Conservation (phyloP, 2,329 filamentous ascomycete genomes). For the Aspergillus fijiensis region DNA sequence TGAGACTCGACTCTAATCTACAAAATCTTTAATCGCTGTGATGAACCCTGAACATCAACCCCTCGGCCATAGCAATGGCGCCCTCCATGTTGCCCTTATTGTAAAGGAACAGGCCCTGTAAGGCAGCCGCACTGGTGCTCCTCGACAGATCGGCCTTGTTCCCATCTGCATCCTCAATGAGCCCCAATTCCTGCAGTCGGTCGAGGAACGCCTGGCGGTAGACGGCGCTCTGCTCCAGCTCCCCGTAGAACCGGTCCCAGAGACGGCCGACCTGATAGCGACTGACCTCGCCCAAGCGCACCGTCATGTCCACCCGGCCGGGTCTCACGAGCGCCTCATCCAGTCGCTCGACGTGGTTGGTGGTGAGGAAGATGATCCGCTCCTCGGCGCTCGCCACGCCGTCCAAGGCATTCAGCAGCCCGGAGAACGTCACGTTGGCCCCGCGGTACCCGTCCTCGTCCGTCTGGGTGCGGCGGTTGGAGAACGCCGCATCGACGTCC, state of each 20-base stretch:
- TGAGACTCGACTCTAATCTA: slow-evolving; percentile 17
- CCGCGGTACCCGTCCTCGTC: slow-evolving; percentile 82
- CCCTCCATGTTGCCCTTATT: slow-evolving; percentile 90
- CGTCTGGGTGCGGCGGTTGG: slow-evolving; percentile 68
- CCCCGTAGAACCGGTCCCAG: slow-evolving; percentile 94
- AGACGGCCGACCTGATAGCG: slow-evolving; percentile 79
- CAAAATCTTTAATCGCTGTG: slow-evolving; percentile 7
- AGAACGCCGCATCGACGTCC: slow-evolving; percentile 88
- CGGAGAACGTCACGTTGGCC: slow-evolving; percentile 90
- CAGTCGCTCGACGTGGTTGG: slow-evolving; percentile 87
- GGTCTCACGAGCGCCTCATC: slow-evolving; percentile 88
- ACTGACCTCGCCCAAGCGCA: slow-evolving; percentile 84
- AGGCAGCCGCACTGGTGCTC: slow-evolving; percentile 79
- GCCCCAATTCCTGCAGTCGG: slow-evolving; percentile 66
- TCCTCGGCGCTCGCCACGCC: slow-evolving; percentile 95
- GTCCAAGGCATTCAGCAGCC: slow-evolving; percentile 79
- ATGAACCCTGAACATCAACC: slow-evolving; percentile 33
- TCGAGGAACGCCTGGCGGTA: slow-evolving; percentile 69
- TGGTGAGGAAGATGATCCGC: slow-evolving; percentile 88
- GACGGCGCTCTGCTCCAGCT: slow-evolving; percentile 65
- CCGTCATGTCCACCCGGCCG: slow-evolving; percentile 89
- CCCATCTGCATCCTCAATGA: slow-evolving; percentile 62
- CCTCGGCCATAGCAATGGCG: slow-evolving; percentile 75
- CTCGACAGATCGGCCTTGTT: slow-evolving; percentile 48
- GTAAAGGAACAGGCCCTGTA: slow-evolving; percentile 92